A percentile compares a stretch with the other conserved stretches of the same genome.
Conservation (phyloP, 2,329 filamentous ascomycete genomes). For the Ophiostoma perfectum region DNA sequence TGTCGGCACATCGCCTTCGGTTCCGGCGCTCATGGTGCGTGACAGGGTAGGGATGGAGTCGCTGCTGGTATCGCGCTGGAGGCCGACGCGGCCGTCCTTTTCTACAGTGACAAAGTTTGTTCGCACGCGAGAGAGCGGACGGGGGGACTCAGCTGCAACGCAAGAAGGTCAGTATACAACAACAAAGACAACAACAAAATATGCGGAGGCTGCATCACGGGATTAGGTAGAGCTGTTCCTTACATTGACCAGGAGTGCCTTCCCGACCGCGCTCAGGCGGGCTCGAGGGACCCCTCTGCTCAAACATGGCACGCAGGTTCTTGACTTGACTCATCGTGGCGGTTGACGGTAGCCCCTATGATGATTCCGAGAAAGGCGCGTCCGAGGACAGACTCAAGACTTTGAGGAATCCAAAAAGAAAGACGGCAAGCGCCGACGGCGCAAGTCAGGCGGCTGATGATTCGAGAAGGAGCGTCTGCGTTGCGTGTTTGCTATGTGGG, state of each 20-base stretch:
- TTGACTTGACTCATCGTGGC: slow-evolving; percentile 61
- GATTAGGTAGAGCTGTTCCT: neutral
- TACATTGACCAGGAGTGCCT: slow-evolving; percentile 44
- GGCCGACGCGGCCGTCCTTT: slow-evolving; percentile 54
- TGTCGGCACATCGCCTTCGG: slow-evolving; percentile 37
- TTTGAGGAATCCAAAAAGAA: neutral
- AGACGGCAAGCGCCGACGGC: slow-evolving; percentile 23
- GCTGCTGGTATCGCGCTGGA: slow-evolving; percentile 42
- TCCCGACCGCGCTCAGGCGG: slow-evolving; percentile 66
- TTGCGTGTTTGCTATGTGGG: neutral
- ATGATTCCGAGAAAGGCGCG: neutral
- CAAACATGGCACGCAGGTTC: slow-evolving; percentile 75
- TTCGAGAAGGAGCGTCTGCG: slow-evolving; percentile 15
- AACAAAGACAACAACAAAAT: neutral
- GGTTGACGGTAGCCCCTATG: slow-evolving; percentile 25
- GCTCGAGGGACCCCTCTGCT: slow-evolving; percentile 62
- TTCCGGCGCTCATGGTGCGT: slow-evolving; percentile 37
- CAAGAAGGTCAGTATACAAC: slow-evolving; percentile 12
- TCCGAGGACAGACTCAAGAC: neutral
- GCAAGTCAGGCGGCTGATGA: neutral
- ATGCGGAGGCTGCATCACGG: slow-evolving; percentile 27
- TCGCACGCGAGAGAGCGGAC: slow-evolving; percentile 68
- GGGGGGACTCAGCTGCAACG: slow-evolving; percentile 42
- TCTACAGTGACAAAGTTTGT: slow-evolving; percentile 72
- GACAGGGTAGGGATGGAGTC: slow-evolving; percentile 39